phyloP scores from a whole-genome alignment of 306 rosid species.

The Clitoria ternatea region DNA sequence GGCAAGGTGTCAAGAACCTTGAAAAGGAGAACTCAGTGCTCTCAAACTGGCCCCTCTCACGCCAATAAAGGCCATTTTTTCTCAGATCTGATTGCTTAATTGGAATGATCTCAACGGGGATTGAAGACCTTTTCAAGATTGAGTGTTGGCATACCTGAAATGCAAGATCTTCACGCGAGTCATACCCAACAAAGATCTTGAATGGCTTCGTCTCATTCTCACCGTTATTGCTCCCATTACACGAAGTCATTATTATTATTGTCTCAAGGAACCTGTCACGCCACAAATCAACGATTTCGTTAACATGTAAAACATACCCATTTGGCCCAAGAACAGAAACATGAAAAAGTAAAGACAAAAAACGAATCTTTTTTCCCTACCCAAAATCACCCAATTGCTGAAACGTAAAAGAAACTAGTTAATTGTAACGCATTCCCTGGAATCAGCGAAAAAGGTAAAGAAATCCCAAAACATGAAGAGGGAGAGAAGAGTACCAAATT shows the following conservation, averaged over 20 bases:
- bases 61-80: conserved; percentile 50
- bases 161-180: conserved; percentile 58
- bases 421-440: not conserved
- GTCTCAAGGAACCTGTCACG: conserved; percentile 17
- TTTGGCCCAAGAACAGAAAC: not conserved
- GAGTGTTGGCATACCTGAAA: conserved; percentile 57
- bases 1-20: conserved; percentile 57
- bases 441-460: not conserved
- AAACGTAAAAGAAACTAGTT: not conserved
- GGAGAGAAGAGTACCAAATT: not conserved
- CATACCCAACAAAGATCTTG: conserved; percentile 69
- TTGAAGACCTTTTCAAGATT: conserved; percentile 52
- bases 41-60: conserved; percentile 61
- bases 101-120: conserved; percentile 63
- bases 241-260: conserved; percentile 49
- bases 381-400: not conserved
- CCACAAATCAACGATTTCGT: conserved; percentile 5
- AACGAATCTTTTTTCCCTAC: not conserved
- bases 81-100: conserved; percentile 65
- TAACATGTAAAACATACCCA: not conserved
- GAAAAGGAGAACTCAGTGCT: conserved; percentile 73
- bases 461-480: not conserved
- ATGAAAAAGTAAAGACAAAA: not conserved
- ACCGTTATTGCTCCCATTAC: conserved; percentile 34
- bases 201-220: conserved; percentile 30